Evolutionary conservation across 768 basidiomycete genomes (phyloP), one percentile per base, ranked within the genome.

Genomic region (Tricholomella constricta): DNA sequence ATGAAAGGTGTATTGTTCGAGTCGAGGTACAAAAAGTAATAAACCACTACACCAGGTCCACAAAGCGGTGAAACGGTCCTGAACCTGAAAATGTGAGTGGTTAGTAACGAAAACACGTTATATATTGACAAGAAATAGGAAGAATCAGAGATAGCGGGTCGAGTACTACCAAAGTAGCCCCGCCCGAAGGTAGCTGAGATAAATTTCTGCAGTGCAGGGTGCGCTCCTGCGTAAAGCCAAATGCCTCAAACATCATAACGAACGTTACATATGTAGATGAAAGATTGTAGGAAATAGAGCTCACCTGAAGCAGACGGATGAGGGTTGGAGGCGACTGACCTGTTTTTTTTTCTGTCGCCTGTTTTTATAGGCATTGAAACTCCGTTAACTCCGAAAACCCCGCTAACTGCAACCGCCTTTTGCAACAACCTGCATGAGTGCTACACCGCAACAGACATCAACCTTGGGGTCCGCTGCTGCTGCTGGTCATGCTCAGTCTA

Each of bases 161-260:
- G 54, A 62, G 62, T 63, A 65, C 71, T 58, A 65, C 75, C 74
- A 75, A 78, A 72, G 74, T 60, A 70, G 72, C 62, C 70, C 69
- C 68, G 75, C 78, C 82, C 82, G 86, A 88, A 91, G 89, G 89
- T 90, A 90, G 88, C 88, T 90, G 89, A 91, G 89, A 82, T 88
- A 78, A 67, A 61, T 83, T 86, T 91, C 88, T 88, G 85, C 89
- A 90, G 69, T 76, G 86, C 84, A 81, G 80, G 82, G 71, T 60
- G 63, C 78, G 63, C 66, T 69, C 80, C 76, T 74, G 82, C 87
- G 60, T 90, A 89, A 89, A 89, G 88, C 88, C 88, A 90, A 89
- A 89, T 90, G 88, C 88, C 88, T 90, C 88, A 89, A 88, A 85
- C 88, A 90, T 90, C 88, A 86, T 83, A 60, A 42, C 48, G 27